phyloP scores from a whole-genome alignment of 306 rosid genomes.

The Malus sieversii region DNA sequence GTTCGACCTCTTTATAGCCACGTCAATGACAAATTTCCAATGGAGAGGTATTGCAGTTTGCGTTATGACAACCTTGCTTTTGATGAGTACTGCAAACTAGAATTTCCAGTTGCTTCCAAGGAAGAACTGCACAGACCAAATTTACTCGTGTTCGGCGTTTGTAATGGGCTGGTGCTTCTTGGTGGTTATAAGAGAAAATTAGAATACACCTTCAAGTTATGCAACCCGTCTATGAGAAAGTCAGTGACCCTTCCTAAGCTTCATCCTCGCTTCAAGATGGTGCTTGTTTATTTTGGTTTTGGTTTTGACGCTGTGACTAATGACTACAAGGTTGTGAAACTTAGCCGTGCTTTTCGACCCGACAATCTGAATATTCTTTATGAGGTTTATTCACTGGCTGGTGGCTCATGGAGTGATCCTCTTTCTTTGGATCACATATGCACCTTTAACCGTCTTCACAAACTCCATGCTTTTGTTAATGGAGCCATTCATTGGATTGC shows the following conservation, averaged over 20 bases:
- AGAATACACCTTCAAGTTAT: too few relatives aligned
- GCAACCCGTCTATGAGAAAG: neutral
- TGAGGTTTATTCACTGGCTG: too few relatives aligned
- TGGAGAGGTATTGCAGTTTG: neutral
- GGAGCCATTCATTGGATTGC: too few relatives aligned
- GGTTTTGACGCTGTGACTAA: neutral
- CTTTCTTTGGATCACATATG: neutral
- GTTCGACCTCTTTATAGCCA: neutral
- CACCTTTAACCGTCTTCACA: too few relatives aligned
- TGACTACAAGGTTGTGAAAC: too few relatives aligned
- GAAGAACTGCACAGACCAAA: too few relatives aligned
- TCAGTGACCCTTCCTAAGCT: neutral
- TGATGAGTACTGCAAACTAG: neutral
- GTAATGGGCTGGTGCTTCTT: neutral
- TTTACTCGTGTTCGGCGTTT: too few relatives aligned
- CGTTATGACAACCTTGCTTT: neutral
- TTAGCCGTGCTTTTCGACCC: accelerated
- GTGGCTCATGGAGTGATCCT: neutral
- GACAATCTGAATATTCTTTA: too few relatives aligned
- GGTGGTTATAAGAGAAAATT: too few relatives aligned
- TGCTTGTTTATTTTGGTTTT: neutral
- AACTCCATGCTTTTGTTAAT: too few relatives aligned
- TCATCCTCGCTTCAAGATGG: neutral
- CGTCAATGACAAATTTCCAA: too few relatives aligned
- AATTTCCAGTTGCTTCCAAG: neutral